Base-by-base conservation (phyloP, 345 rosid species). In the Eucalyptus curtisii region DNA sequence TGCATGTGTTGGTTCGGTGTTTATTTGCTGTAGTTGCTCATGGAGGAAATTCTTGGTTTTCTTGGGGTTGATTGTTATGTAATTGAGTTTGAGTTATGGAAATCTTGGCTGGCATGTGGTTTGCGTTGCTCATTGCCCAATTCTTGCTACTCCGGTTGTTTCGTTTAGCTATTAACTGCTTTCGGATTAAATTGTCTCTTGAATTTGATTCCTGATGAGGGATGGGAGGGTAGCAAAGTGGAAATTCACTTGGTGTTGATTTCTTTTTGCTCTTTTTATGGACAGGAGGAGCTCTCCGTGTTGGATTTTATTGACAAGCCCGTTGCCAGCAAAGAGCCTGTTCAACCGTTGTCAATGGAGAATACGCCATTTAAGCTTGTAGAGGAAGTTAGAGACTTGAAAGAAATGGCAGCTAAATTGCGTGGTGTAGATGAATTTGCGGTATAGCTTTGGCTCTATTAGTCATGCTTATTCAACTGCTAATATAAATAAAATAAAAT, bases 331-430 rank as follows among this genome's bases (percentile, higher is more conserved):
- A 88, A 82, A 57, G 91, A 90, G 87, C 94, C 97, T 87, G 86
- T 90, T 71, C 61, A 92, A 61, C 97, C 98, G 68, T 92, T 87
- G 16, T 86, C 95, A n/a, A 14, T 92, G 44, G 96, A 95, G 90
- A 81, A 49, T 45, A 97, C 96, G 37, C 93, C 98, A 76, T 96
- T 96, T 90, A 96, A 95, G 94, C 88, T 94, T 85, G 96, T 98
- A 88, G 94, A 95, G 91, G 96, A 95, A 57, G 97, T 97, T 71
- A 93, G 94, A 90, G 98, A 95, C 93, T 94, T 97, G 86, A 92
- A 96, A 93, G 96, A 93, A 87, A 88, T 98, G 91, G 99, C 94
- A 48, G 93, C 95, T 53, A 97, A 94, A 89, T 89, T 98, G 90
- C 93, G 89, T 47, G 82, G 86, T 76, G 98, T 91, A 20, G 88